Conservation (phyloP, 768 basidiomycete species). For the Butyriboletus loyo region DNA sequence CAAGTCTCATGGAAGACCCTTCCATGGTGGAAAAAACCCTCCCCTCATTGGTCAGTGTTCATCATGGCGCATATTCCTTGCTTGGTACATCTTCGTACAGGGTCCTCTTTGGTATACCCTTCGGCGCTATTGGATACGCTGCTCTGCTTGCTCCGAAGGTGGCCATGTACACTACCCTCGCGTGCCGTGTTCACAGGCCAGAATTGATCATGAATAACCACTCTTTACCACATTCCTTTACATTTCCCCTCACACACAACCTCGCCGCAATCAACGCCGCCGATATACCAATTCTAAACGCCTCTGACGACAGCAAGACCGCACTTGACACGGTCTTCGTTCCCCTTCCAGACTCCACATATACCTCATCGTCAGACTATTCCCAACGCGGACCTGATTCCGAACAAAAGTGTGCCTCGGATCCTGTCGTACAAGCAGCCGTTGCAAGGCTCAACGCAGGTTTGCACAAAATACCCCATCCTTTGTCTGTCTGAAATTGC, state of each 20-base stretch:
- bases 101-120: conserved; percentile 53
- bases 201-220: conserved; percentile 35
- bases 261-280: background rate
- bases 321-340: background rate
- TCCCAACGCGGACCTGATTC: background rate
- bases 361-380: background rate
- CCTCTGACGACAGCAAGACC: background rate
- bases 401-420: conserved; percentile 49
- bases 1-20: conserved; percentile 30
- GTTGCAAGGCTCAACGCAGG: conserved; percentile 65
- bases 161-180: conserved; percentile 71
- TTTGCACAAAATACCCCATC: conserved; percentile 28
- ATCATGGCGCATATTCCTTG: background rate
- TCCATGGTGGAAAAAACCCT: conserved; percentile 78
- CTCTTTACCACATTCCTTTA: background rate
- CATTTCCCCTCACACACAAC: background rate
- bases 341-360: conserved; percentile 1
- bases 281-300: background rate
- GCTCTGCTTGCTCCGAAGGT: conserved; percentile 67
- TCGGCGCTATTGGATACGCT: conserved; percentile 53
- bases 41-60: conserved; percentile 61
- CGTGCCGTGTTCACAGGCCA: conserved; percentile 64
- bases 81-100: conserved; percentile 23
- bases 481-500: background rate
- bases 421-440: conserved; percentile 71